Evolutionary conservation across 495 filamentous ascomycete genomes (phyloP), one percentile per base, ranked within the genome.

Genomic region (Penicillium alfredii): DNA sequence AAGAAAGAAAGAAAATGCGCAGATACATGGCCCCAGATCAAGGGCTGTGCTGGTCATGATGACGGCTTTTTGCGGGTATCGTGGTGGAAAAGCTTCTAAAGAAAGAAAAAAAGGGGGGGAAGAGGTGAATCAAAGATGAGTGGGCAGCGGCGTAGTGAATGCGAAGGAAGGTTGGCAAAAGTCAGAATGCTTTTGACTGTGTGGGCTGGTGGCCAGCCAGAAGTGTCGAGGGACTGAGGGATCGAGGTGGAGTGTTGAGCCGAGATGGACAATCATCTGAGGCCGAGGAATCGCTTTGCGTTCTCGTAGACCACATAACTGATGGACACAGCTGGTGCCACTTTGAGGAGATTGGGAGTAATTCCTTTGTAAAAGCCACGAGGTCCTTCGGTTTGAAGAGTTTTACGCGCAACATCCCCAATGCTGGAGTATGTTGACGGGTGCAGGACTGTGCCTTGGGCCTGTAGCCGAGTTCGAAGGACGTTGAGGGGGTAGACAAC

Each of bases 231-330:
- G 31, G 25, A 24, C 13, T 11, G 25, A 26, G 20, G 17, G 11
- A 12, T 47, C 16, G 33, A 40, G 15, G 15, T 38, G 35, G 17
- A 26, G 19, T n/a, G n/a, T n/a, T n/a, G n/a, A n/a, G n/a, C n/a
- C n/a, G n/a, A n/a, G 7, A 10, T 7, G 11, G 29, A 21, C n/a
- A 21, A 44, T 73, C 56, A 90, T 45, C 65, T 78, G 39, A 96
- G 64, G 13, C 79, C 74, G 42, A 96, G 66, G 17, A 82, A 56
- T 35, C 74, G 77, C 69, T 98, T 98, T 33, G 86, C 77, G 53
- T 96, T 94, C 61, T 98, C 92, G 57, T 98, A 98, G 32, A 92
- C 88, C 58, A 97, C 84, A 69, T 94, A 98, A 26, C 90, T 88
- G 60, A 99, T 99, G 41, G 86, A 93, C 15, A 99, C 86, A 30